Evolutionary conservation across 768 basidiomycete species (phyloP).

Genomic region (Tephrocybe sp.): DNA sequence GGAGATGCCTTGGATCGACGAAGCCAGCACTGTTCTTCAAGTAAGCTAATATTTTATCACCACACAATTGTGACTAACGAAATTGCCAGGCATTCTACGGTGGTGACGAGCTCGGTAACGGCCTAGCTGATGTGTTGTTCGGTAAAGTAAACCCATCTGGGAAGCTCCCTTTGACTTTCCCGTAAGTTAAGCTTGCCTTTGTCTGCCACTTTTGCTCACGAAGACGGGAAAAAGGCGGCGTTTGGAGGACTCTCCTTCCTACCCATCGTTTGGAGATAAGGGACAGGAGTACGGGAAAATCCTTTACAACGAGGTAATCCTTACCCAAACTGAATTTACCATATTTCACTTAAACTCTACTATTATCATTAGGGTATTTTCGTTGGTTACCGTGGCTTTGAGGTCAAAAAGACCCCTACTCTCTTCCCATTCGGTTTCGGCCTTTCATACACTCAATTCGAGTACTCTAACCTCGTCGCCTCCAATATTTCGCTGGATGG

Average conservation of each 20-base stretch:
- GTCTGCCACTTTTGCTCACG: background rate
- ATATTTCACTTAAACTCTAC: background rate
- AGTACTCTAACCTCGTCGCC: constrained; percentile 42
- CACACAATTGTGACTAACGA: background rate
- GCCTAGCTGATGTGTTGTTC: constrained; percentile 58
- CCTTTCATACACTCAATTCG: constrained; percentile 59
- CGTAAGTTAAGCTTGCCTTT: constrained; percentile 30
- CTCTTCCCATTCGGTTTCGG: constrained; percentile 60
- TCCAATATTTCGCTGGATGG: constrained; percentile 32
- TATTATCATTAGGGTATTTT: constrained; percentile 38
- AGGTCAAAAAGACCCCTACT: constrained; percentile 40
- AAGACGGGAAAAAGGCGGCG: constrained; percentile 33
- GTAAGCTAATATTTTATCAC: constrained; percentile 23
- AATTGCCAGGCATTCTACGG: constrained; percentile 46
- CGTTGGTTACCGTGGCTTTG: constrained; percentile 54
- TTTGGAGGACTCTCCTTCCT: constrained; percentile 53
- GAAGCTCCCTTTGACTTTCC: constrained; percentile 56
- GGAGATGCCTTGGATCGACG: constrained; percentile 54
- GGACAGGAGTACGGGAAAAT: constrained; percentile 44
- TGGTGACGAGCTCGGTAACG: constrained; percentile 57
- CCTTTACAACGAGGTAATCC: constrained; percentile 44
- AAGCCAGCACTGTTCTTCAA: constrained; percentile 38
- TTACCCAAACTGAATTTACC: background rate
- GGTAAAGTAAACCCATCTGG: constrained; percentile 61
- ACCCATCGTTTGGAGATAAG: constrained; percentile 41